Evolutionary conservation across 2,329 filamentous ascomycete species (phyloP).

Genomic region (Chalaropsis ovoidea): DNA sequence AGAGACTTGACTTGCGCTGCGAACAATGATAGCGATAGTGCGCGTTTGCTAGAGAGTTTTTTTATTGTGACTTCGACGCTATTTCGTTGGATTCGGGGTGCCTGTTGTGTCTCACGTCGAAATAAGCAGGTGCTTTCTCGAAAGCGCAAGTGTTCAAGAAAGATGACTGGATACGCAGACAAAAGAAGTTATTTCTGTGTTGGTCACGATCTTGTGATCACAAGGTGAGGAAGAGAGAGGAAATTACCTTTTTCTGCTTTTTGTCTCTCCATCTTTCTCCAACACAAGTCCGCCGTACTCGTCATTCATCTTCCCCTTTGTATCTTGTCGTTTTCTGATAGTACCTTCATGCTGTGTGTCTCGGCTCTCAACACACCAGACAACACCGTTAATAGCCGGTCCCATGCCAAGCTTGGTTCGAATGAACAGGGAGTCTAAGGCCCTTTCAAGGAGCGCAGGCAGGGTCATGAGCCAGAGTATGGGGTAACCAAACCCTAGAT

Average conservation of each 20-base stretch:
- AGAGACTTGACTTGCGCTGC: background rate
- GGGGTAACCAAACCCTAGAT: background rate
- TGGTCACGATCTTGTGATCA: background rate
- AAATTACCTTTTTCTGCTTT: background rate
- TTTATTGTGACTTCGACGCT: background rate
- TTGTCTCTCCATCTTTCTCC: slow-evolving; percentile 10
- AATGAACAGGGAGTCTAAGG: slow-evolving; percentile 2
- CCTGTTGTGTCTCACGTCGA: background rate
- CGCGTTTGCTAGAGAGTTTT: background rate
- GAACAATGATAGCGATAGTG: background rate
- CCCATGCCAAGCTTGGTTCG: background rate
- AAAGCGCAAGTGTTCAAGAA: background rate
- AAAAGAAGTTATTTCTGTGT: slow-evolving; percentile 2
- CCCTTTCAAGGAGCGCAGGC: background rate
- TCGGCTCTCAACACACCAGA: slow-evolving; percentile 13
- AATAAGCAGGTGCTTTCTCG: background rate
- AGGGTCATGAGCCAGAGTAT: background rate
- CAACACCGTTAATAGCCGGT: slow-evolving; percentile 19
- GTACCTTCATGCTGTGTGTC: background rate
- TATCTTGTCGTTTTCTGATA: background rate
- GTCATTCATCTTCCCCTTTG: background rate
- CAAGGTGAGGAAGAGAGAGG: background rate
- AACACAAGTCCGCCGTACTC: background rate
- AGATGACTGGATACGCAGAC: background rate
- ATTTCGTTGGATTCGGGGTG: background rate